Evolutionary conservation across 1,284 basidiomycete genomes (phyloP).

Genomic region (Trichosporon asahii): DNA sequence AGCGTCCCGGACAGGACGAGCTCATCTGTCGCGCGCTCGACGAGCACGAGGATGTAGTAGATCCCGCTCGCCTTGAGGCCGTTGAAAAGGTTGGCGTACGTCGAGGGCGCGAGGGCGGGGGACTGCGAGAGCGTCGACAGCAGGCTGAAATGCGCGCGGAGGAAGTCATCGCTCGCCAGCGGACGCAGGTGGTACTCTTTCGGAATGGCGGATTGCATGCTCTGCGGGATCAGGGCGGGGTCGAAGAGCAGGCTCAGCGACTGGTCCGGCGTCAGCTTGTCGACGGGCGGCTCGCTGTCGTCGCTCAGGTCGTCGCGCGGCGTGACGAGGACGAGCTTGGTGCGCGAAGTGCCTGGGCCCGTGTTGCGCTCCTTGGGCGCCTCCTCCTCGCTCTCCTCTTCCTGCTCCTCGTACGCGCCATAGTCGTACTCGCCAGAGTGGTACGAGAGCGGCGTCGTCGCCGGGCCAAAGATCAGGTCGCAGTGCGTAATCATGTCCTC

Average conservation of each 20-base stretch:
- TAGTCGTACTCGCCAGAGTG: conserved; percentile 4
- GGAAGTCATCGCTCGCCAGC: conserved; percentile 77
- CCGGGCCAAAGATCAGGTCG: conserved; percentile 29
- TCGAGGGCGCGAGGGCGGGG: conserved; percentile 68
- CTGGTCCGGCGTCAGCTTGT: conserved; percentile 62
- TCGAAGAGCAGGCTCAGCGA: conserved; percentile 73
- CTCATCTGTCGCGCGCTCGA: conserved; percentile 68
- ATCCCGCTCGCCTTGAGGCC: conserved; percentile 55
- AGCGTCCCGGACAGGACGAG: conserved; percentile 82
- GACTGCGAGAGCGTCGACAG: conserved; percentile 75
- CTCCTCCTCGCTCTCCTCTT: background rate
- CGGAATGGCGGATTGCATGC: conserved; percentile 26
- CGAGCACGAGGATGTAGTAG: conserved; percentile 82
- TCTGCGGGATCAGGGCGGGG: conserved; percentile 58
- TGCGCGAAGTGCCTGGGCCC: background rate
- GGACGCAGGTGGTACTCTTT: conserved; percentile 62
- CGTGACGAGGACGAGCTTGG: conserved; percentile 1
- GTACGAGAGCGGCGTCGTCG: background rate
- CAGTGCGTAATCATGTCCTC: conserved; percentile 78
- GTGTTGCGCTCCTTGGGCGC: background rate
- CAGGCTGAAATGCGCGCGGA: conserved; percentile 75
- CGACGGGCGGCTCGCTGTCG: background rate
- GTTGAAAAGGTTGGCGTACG: conserved; percentile 68
- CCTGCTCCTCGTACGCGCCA: conserved; percentile 2
- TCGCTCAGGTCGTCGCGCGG: conserved; percentile 8